These are phyloP conservation scores for Nothomitra cinnamomea DNA, from an alignment of 2,329 filamentous ascomycete species.

Conservation along the genomic window DNA sequence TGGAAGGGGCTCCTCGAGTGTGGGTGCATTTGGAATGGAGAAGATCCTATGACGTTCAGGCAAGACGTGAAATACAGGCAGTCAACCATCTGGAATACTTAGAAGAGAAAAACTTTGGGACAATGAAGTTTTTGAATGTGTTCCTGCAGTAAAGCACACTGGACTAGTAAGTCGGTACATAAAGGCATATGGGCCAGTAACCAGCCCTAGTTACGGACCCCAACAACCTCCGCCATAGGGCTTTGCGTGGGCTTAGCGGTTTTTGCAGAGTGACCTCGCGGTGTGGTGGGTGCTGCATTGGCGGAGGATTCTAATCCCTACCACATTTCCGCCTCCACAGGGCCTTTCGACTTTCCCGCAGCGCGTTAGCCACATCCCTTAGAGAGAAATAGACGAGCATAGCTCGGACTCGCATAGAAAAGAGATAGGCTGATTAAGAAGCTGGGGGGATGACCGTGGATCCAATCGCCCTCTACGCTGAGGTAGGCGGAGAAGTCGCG, in stretches of 20 bases:
- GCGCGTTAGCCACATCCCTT: not conserved
- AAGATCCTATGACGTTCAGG: too few species aligned
- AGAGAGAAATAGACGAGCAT: not conserved
- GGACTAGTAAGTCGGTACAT: not conserved
- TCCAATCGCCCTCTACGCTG: too few species aligned
- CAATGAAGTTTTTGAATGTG: conserved; percentile 1
- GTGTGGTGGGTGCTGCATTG: not conserved
- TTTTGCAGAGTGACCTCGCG: not conserved
- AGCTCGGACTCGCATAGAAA: not conserved
- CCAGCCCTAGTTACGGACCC: conserved; percentile 3
- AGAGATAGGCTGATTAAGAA: conserved; percentile 2
- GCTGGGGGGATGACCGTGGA: not conserved
- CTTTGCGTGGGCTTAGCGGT: conserved; percentile 3
- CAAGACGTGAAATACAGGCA: not conserved
- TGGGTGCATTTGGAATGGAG: not conserved
- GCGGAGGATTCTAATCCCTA: conserved; percentile 3
- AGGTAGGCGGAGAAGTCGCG: too few species aligned
- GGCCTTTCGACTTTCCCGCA: not conserved
- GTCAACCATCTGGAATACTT: not conserved
- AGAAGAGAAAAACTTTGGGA: not conserved
- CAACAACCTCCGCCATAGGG: conserved; percentile 2
- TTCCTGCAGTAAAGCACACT: conserved; percentile 1
- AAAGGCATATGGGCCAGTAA: not conserved
- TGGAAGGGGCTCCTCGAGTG: not conserved
- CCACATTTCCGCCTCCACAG: not conserved